phyloP scores from a whole-genome alignment of 2,329 filamentous ascomycete genomes.

The Penicillium sp. region DNA sequence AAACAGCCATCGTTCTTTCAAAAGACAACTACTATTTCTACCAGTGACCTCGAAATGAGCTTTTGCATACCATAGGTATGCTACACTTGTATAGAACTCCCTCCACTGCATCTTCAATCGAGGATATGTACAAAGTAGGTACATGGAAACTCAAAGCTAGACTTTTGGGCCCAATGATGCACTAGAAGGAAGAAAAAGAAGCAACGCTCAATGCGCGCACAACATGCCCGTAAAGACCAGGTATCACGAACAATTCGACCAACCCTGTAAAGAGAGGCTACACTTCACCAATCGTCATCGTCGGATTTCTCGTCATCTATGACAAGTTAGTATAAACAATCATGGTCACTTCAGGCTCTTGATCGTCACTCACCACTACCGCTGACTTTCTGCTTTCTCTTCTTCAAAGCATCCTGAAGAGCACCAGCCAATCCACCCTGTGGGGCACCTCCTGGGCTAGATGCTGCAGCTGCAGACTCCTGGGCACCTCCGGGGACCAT shows the following conservation, averaged over 20 bases:
- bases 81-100: background rate
- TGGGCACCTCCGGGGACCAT: slow-evolving; percentile 47
- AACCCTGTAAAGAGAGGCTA: slow-evolving; percentile 1
- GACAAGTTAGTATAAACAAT: slow-evolving; percentile 23
- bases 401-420: slow-evolving; percentile 69
- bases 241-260: slow-evolving; percentile 18
- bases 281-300: slow-evolving; percentile 44
- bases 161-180: slow-evolving; percentile 14
- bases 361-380: slow-evolving; percentile 72
- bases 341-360: background rate
- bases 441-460: slow-evolving; percentile 50
- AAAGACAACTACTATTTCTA: background rate
- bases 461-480: slow-evolving; percentile 56
- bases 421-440: slow-evolving; percentile 72
- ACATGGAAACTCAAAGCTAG: slow-evolving; percentile 6
- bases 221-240: slow-evolving; percentile 13
- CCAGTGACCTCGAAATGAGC: background rate
- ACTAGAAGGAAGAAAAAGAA: slow-evolving; percentile 7
- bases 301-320: slow-evolving; percentile 46
- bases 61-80: background rate
- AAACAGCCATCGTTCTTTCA: too few species aligned
- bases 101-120: slow-evolving; percentile 11
- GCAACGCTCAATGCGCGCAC: slow-evolving; percentile 13
- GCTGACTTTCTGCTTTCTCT: slow-evolving; percentile 89
- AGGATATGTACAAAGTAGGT: slow-evolving; percentile 18